phyloP scores from a whole-genome alignment of 176 grass and related monocot genomes.

The Areca catechu region DNA sequence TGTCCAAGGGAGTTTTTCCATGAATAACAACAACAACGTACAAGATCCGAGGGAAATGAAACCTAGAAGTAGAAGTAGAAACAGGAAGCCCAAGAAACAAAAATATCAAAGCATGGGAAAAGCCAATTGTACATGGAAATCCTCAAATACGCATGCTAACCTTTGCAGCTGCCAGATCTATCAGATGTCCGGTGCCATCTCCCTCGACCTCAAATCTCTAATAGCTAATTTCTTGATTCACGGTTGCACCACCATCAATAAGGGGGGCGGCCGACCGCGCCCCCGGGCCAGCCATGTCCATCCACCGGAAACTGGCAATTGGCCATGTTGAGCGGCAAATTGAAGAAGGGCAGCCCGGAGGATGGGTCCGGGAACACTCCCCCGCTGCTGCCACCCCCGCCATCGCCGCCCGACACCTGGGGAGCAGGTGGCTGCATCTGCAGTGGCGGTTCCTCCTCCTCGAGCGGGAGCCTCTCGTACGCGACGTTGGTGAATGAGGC shows the following conservation, averaged over 20 bases:
- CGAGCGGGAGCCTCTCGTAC: slow-evolving; percentile 88
- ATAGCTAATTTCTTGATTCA: background rate
- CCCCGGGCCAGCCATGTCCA: slow-evolving; percentile 40
- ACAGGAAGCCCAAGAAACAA: slow-evolving; percentile 34
- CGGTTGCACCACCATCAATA: slow-evolving; percentile 32
- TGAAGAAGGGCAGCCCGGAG: slow-evolving; percentile 68
- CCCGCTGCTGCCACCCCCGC: slow-evolving; percentile 2
- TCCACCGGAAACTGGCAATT: slow-evolving; percentile 51
- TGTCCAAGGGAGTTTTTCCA: slow-evolving; percentile 22
- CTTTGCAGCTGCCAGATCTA: slow-evolving; percentile 40
- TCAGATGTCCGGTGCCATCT: slow-evolving; percentile 23
- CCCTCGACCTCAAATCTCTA: slow-evolving; percentile 27
- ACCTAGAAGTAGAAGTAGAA: slow-evolving; percentile 15
- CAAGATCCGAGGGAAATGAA: slow-evolving; percentile 11
- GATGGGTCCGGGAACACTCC: slow-evolving; percentile 71
- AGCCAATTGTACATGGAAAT: slow-evolving; percentile 35
- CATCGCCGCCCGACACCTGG: slow-evolving; percentile 23
- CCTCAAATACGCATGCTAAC: slow-evolving; percentile 47
- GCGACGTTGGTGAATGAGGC: slow-evolving; percentile 97
- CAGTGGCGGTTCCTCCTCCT: slow-evolving; percentile 68
- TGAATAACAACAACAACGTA: slow-evolving; percentile 27
- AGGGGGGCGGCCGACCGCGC: slow-evolving; percentile 40
- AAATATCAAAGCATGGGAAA: slow-evolving; percentile 42
- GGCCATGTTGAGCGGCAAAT: slow-evolving; percentile 74
- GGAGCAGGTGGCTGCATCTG: slow-evolving; percentile 48